phyloP scores from a whole-genome alignment of 2,329 filamentous ascomycete genomes.

The Penicillium concentricum region DNA sequence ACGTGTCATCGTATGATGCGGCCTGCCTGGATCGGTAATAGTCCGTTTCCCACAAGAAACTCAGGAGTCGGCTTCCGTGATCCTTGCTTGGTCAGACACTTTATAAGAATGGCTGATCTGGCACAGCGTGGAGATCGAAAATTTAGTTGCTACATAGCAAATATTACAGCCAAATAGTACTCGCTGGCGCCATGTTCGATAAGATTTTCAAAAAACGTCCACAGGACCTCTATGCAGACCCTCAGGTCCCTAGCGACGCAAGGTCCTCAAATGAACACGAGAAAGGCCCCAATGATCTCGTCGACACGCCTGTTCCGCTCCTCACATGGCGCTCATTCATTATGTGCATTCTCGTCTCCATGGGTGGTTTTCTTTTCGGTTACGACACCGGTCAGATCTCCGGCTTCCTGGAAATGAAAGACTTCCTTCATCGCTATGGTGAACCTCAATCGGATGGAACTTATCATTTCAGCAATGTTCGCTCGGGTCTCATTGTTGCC shows the following conservation, averaged over 20 bases:
- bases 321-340: constrained; percentile 35
- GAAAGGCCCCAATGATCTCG: constrained; percentile 17
- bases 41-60: neutral
- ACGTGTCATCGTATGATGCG: constrained; percentile 21
- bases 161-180: neutral
- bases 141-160: neutral
- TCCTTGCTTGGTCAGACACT: neutral
- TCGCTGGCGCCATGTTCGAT: constrained; percentile 15
- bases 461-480: constrained; percentile 41
- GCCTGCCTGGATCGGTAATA: neutral
- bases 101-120: constrained; percentile 11
- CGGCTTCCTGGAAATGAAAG: constrained; percentile 43
- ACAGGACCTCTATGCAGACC: constrained; percentile 10
- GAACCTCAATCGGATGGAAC: constrained; percentile 28
- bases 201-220: constrained; percentile 17
- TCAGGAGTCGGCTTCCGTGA: constrained; percentile 2
- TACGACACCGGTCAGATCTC: constrained; percentile 48
- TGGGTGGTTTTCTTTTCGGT: constrained; percentile 47
- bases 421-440: constrained; percentile 43
- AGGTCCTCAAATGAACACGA: constrained; percentile 20
- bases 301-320: constrained; percentile 30
- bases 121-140: neutral
- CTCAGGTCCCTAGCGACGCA: constrained; percentile 15
- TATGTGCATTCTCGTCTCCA: constrained; percentile 43
- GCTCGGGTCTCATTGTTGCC: constrained; percentile 44